phyloP scores from a whole-genome alignment of 2,329 filamentous ascomycete species.

The Fusarium verticillioides region DNA sequence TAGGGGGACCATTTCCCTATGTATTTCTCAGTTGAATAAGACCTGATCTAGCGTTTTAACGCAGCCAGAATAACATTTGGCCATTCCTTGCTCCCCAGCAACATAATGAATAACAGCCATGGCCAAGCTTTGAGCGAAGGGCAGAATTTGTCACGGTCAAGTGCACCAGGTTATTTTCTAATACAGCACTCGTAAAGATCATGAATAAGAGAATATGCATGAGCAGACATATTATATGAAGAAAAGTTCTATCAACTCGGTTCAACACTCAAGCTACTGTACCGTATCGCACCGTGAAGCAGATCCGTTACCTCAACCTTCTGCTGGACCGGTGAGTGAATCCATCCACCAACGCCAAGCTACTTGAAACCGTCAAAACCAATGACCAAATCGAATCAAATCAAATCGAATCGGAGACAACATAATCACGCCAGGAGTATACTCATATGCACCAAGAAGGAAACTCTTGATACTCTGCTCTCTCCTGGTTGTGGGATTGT shows the following conservation, averaged over 20 bases:
- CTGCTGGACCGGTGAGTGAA: conserved; percentile 27
- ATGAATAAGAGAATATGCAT: background rate
- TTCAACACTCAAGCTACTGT: conserved; percentile 36
- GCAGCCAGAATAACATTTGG: background rate
- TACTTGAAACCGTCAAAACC: conserved; percentile 39
- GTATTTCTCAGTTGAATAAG: conserved; percentile 4
- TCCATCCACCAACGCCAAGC: conserved; percentile 46
- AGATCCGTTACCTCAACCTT: conserved; percentile 17
- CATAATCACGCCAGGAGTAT: conserved; percentile 20
- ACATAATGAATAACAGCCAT: background rate
- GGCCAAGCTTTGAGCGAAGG: background rate
- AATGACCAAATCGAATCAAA: conserved; percentile 28
- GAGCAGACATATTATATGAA: background rate
- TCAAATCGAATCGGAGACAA: conserved; percentile 16
- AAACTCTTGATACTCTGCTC: background rate
- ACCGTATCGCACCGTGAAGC: conserved; percentile 29
- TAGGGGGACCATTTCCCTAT: background rate
- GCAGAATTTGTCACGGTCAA: background rate
- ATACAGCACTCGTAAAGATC: background rate
- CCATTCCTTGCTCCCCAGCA: background rate
- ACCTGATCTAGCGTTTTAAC: conserved; percentile 13
- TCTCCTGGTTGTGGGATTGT: conserved; percentile 17
- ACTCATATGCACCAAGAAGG: conserved; percentile 26
- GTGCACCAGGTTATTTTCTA: too few relatives aligned
- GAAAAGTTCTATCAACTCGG: conserved; percentile 14